Conservation (phyloP, 768 basidiomycete genomes). For the Lentinus brumalis region DNA sequence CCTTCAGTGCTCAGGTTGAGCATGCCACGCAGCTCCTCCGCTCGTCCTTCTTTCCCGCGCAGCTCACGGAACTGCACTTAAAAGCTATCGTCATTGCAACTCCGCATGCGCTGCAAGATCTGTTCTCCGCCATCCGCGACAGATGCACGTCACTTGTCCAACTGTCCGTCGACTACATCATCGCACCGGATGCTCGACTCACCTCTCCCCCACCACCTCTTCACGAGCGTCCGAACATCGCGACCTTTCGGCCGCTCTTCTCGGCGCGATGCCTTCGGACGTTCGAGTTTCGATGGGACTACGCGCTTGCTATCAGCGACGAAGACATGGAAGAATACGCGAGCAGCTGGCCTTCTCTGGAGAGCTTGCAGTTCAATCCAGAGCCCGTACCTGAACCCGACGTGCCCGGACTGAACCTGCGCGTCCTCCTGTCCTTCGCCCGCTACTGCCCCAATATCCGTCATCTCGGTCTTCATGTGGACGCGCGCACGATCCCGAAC, state of each 20-base stretch:
- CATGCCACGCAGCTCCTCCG: slow-evolving; percentile 43
- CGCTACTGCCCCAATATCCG: slow-evolving; percentile 38
- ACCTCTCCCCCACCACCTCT: slow-evolving; percentile 17
- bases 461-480: slow-evolving; percentile 40
- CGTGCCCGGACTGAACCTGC: slow-evolving; percentile 34
- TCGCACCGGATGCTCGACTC: slow-evolving; percentile 20
- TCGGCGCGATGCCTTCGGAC: slow-evolving; percentile 28
- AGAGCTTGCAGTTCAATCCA: slow-evolving; percentile 29
- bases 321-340: slow-evolving; percentile 32
- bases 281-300: slow-evolving; percentile 41
- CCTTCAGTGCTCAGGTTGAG: slow-evolving; percentile 43
- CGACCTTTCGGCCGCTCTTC: slow-evolving; percentile 41
- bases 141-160: slow-evolving; percentile 48
- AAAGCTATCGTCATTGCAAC: slow-evolving; percentile 49
- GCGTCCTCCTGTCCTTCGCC: slow-evolving; percentile 42
- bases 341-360: slow-evolving; percentile 27
- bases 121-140: slow-evolving; percentile 46
- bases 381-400: slow-evolving; percentile 29
- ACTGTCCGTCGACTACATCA: slow-evolving; percentile 42
- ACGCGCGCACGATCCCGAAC: slow-evolving; percentile 30
- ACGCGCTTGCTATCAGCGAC: slow-evolving; percentile 29
- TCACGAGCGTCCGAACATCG: slow-evolving; percentile 34
- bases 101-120: slow-evolving; percentile 41
- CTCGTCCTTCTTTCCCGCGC: slow-evolving; percentile 33
- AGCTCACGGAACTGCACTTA: slow-evolving; percentile 51